These are phyloP conservation scores for Xylaria castorea DNA, from an alignment of 495 filamentous ascomycete species.

Conservation along the genomic window DNA sequence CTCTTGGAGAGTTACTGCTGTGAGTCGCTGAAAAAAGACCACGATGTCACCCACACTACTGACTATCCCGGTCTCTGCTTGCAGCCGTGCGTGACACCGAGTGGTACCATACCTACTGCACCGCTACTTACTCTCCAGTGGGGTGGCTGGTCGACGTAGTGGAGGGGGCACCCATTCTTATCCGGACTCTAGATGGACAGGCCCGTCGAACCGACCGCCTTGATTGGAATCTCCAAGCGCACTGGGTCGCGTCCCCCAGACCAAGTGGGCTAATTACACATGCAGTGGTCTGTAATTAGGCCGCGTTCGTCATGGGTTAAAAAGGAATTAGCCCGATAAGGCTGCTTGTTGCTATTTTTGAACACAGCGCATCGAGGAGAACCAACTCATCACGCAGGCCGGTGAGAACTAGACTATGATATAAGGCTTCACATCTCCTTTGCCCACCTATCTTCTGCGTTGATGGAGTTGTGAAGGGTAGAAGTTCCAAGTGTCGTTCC, in stretches of 20 bases:
- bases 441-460: constrained; percentile 43
- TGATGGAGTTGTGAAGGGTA: constrained; percentile 38
- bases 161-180: constrained; percentile 39
- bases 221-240: constrained; percentile 56
- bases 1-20: constrained; percentile 37
- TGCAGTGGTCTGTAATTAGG: constrained; percentile 45
- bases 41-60: constrained; percentile 33
- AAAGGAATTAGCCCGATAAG: constrained; percentile 44
- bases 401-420: constrained; percentile 47
- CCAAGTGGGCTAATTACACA: constrained; percentile 45
- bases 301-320: constrained; percentile 42
- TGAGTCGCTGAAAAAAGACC: constrained; percentile 37
- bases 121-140: constrained; percentile 31
- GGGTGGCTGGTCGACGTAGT: constrained; percentile 46
- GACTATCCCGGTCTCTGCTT: constrained; percentile 37
- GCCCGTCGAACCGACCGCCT: constrained; percentile 49
- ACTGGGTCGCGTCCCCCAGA: constrained; percentile 40
- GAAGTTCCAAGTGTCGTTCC: constrained; percentile 58
- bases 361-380: constrained; percentile 38
- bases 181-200: constrained; percentile 35
- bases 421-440: constrained; percentile 58
- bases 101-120: constrained; percentile 42
- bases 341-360: constrained; percentile 47
- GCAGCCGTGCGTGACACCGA: constrained; percentile 43
- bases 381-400: constrained; percentile 38